Conservation (phyloP, 352 stramenopile genomes). For the Pilasporangium apinafurcum region DNA sequence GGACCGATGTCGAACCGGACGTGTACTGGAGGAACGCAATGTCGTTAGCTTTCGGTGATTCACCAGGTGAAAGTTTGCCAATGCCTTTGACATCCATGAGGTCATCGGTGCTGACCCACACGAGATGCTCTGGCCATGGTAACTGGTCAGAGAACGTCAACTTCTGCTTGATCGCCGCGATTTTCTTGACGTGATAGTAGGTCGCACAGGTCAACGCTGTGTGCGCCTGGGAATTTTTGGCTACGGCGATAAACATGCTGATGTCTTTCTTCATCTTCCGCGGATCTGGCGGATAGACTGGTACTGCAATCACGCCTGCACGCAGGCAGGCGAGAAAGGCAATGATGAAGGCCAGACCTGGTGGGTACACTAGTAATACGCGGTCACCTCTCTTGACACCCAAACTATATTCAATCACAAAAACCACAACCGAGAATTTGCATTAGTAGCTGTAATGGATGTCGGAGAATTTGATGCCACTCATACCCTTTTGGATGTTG, state of each 20-base stretch:
- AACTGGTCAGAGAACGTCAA: constrained; percentile 52
- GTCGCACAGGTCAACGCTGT: constrained; percentile 90
- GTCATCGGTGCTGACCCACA: constrained; percentile 85
- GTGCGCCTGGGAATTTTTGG: constrained; percentile 85
- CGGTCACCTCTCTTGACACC: constrained; percentile 61
- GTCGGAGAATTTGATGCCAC: no score
- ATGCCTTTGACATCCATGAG: constrained; percentile 42
- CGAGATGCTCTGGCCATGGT: constrained; percentile 84
- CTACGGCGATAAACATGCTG: constrained; percentile 93
- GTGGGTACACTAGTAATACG: constrained; percentile 96
- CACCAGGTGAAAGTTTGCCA: constrained; percentile 20
- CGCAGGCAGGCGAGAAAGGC: constrained; percentile 96
- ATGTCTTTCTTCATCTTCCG: constrained; percentile 94
- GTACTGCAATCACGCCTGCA: constrained; percentile 91
- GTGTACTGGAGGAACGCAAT: constrained; percentile 99
- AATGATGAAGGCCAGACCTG: constrained; percentile 96
- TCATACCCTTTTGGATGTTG: constrained; percentile 65
- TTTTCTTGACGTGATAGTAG: constrained; percentile 95
- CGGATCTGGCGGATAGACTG: constrained; percentile 89
- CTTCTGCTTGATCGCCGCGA: constrained; percentile 81
- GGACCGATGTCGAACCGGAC: constrained; percentile 95
- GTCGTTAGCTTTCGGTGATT: constrained; percentile 33
- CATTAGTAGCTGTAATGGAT: no score
- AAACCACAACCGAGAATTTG: background rate
- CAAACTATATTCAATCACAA: constrained; percentile 24